phyloP scores from a whole-genome alignment of 345 rosid species.

The Jatropha curcas region DNA sequence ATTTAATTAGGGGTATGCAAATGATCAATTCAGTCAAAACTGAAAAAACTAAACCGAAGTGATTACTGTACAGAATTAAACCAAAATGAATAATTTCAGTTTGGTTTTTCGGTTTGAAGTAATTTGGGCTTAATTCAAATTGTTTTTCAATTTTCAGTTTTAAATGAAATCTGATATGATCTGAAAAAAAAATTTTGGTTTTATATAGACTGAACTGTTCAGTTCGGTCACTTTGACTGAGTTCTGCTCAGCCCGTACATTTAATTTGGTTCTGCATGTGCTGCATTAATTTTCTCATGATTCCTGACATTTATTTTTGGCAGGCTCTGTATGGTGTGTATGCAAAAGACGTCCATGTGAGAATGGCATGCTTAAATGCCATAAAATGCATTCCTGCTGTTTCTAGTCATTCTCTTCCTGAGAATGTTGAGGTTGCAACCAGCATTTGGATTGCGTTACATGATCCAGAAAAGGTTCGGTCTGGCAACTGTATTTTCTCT shows the following conservation, averaged over 20 bases:
- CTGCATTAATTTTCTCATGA: conserved; percentile 4
- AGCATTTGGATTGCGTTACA: conserved; percentile 92
- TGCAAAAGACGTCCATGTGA: conserved; percentile 89
- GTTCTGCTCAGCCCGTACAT: too few relatives aligned
- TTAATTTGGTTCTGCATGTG: not conserved
- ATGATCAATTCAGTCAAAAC: too few relatives aligned
- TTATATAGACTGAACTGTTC: too few relatives aligned
- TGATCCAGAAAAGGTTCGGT: conserved; percentile 89
- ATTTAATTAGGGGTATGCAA: not conserved
- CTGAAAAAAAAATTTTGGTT: too few relatives aligned
- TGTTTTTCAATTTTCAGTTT: too few relatives aligned
- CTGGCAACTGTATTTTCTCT: not conserved
- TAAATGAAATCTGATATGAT: too few relatives aligned
- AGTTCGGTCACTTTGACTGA: too few relatives aligned
- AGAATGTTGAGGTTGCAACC: conserved; percentile 76
- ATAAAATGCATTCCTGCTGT: conserved; percentile 90
- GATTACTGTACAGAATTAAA: too few relatives aligned
- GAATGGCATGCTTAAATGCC: conserved; percentile 97
- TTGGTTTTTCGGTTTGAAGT: too few relatives aligned
- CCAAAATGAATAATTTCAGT: too few relatives aligned
- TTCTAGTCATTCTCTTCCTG: conserved; percentile 66
- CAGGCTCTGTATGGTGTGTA: conserved; percentile 94
- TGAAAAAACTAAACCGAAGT: too few relatives aligned
- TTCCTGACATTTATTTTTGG: conserved; percentile 21
- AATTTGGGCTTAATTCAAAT: too few relatives aligned